phyloP scores from a whole-genome alignment of 139 green algal genomes.

The Coelastrella sp. region DNA sequence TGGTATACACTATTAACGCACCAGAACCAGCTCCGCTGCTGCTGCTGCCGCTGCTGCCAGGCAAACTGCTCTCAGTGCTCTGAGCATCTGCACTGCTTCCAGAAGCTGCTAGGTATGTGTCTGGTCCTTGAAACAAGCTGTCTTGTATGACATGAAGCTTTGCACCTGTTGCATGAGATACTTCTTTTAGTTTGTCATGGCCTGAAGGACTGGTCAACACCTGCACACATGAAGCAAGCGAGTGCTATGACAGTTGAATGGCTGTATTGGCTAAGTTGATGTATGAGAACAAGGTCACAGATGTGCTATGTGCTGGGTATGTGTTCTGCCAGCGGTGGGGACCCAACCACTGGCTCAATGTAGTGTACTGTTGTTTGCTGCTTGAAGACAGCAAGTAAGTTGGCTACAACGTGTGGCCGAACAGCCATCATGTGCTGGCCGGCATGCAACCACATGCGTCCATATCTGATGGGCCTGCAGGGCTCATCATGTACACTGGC shows the following conservation, averaged over 20 bases:
- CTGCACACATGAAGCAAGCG: not conserved
- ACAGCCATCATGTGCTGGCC: too few species aligned
- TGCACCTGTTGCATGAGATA: conserved; percentile 18
- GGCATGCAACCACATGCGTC: too few species aligned
- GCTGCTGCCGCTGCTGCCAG: conserved; percentile 30
- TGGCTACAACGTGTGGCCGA: too few species aligned
- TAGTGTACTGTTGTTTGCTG: too few species aligned
- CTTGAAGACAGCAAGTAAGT: too few species aligned
- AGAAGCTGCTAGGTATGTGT: conserved; percentile 1
- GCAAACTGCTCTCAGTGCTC: not conserved
- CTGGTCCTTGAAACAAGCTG: conserved; percentile 12
- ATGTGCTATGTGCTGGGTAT: too few species aligned
- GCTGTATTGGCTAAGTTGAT: not conserved
- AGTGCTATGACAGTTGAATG: not conserved
- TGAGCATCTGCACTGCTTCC: not conserved
- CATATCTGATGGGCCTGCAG: too few species aligned
- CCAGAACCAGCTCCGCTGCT: conserved; percentile 44
- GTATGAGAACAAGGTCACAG: too few species aligned
- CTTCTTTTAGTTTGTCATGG: conserved; percentile 26
- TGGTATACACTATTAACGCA: conserved; percentile 98
- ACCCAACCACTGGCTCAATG: too few species aligned
- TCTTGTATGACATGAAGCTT: conserved; percentile 15
- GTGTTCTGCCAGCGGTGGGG: too few species aligned
- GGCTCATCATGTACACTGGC: too few species aligned
- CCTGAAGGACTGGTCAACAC: conserved; percentile 29